Base-by-base conservation (phyloP, 331 rosid species). In the Malus hybrid region DNA sequence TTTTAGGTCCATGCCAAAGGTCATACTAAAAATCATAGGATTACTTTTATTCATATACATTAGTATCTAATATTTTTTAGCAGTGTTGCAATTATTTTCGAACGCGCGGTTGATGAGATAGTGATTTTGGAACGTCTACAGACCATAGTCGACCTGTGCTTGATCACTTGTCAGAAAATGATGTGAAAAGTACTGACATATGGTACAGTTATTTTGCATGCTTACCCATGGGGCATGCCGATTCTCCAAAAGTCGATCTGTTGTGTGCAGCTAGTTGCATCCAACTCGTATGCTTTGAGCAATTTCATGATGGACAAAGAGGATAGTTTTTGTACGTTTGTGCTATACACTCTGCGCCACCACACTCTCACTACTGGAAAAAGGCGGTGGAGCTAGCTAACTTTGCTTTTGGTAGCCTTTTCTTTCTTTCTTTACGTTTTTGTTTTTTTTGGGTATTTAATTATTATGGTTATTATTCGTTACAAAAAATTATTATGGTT, bases 391-490 rank as follows among this genome's bases (percentile, higher is more conserved):
- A 32, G 70, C 16, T 10, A 3, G 42, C 69, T 77, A 52, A 29
- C 62, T 76, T 70, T 81, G 42, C 33, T 65, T 72, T 55, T 71
- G 62, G 56, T 27, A 56, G 73, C 73, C 69, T 68, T 81, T 60
- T 83, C 46, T 39, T 39, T 75, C 42, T 64, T 76, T 65, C 27
- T 76, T 33, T 36, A 31, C 12, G 42, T 73, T 73, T 71, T 76
- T 28, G 1, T 15, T 67, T 14, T 16, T 71, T 39, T 39, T 39
- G 67, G 63, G 63, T 64, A 56, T 67, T 76, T 70, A 55, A 81
- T 62, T 75, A 83, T 61, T 61, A 50, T 75, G 76, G 70, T 75
- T 79, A 73, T 79, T 81, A 75, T 39, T 39, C 46, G 4, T 39
- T 39, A 39, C 46, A 39, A 39, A 39, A 39, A 39, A 39, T 39